Evolutionary conservation across 2,329 filamentous ascomycete genomes (phyloP).

Genomic region (Coniochaeta sp.): DNA sequence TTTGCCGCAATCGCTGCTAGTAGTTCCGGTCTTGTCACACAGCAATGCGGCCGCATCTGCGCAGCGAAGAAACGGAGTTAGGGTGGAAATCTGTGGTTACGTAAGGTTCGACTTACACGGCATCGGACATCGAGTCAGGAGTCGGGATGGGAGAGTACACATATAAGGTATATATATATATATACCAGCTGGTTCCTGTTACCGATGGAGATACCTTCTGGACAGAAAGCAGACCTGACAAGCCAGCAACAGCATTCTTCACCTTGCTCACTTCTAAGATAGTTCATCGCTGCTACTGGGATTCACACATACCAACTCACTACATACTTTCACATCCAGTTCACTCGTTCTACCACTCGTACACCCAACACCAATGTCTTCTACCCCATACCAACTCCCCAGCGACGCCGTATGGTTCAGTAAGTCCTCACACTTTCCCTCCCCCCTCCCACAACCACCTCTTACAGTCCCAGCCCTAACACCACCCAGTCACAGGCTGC

Average conservation of each 20-base stretch:
- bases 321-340: too few species aligned
- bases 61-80: not conserved
- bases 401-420: constrained; percentile 31
- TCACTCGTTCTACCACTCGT: too few species aligned
- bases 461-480: constrained; percentile 6
- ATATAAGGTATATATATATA: too few species aligned
- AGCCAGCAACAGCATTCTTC: not conserved
- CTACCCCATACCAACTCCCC: constrained; percentile 22
- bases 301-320: too few species aligned
- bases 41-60: not conserved
- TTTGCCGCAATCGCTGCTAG: not conserved
- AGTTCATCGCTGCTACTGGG: too few species aligned
- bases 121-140: not conserved
- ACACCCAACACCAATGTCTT: constrained; percentile 18
- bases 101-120: not conserved
- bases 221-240: not conserved
- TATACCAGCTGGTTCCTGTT: not conserved
- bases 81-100: not conserved
- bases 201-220: not conserved
- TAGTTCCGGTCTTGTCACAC: too few species aligned
- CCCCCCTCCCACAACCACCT: too few species aligned
- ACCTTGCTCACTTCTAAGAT: not conserved
- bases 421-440: constrained; percentile 13
- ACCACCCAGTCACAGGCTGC: constrained; percentile 35
- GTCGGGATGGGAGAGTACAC: not conserved